Evolutionary conservation across 495 filamentous ascomycete species (phyloP).

Genomic region (Xylaria telfairii): DNA sequence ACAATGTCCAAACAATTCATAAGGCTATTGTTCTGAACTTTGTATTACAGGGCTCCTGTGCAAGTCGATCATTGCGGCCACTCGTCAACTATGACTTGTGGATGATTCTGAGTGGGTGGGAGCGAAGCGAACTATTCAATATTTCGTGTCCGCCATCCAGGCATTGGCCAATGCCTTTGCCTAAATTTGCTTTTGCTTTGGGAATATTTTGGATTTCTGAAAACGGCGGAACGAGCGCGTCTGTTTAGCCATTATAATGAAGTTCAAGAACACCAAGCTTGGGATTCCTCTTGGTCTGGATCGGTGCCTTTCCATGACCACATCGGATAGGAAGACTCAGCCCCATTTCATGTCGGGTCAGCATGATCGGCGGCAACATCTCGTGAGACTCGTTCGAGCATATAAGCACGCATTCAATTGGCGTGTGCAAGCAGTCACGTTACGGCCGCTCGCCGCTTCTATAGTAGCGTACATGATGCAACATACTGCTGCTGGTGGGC

Average conservation of each 20-base stretch:
- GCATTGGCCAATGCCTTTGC: slow-evolving; percentile 18
- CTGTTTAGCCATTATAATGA: not conserved
- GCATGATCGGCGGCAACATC: slow-evolving; percentile 1
- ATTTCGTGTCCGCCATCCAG: not conserved
- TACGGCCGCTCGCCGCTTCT: slow-evolving; percentile 2
- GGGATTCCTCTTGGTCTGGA: not conserved
- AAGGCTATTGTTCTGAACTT: slow-evolving; percentile 10
- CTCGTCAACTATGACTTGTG: slow-evolving; percentile 7
- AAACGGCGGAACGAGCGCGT: slow-evolving; percentile 5
- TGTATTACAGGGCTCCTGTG: not conserved
- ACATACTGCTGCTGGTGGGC: not conserved
- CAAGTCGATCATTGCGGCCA: slow-evolving; percentile 20
- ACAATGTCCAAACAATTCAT: slow-evolving; percentile 12
- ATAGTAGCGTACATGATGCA: slow-evolving; percentile 9
- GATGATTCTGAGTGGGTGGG: not conserved
- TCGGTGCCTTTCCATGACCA: not conserved
- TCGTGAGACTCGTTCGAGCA: not conserved
- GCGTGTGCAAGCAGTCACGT: slow-evolving; percentile 6
- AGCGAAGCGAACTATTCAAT: slow-evolving; percentile 18
- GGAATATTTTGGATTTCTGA: not conserved
- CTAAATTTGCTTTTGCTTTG: slow-evolving; percentile 13
- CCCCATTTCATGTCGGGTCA: not conserved
- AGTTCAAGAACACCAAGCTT: not conserved
- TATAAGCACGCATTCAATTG: slow-evolving; percentile 5
- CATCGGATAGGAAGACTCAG: not conserved